Base-by-base conservation (phyloP, 1,284 basidiomycete species). In the Amylostereum areolatum region DNA sequence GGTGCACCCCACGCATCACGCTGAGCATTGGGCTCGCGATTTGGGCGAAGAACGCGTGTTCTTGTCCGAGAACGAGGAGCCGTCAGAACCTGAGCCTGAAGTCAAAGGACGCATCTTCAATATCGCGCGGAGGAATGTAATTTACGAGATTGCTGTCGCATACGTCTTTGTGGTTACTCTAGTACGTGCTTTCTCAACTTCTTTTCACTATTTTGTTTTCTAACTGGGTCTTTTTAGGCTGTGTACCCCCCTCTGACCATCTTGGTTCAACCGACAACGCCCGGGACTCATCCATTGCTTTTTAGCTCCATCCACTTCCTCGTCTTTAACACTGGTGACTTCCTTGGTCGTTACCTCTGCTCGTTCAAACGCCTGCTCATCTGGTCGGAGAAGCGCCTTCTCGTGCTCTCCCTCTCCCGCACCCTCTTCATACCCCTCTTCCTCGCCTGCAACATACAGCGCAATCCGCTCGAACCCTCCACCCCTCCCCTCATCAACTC, bases 201-300 rank as follows among this genome's bases (percentile, higher is more conserved):
- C 39, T 30, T 30, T 43, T 18, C 12, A 27, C 45, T 24, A 9
- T 4, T 31, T 29, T 33, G 29, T 25, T 37, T 49, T 43, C 43
- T 52, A 11, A 46, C 4, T 33, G 25, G 3, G 27, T 27, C 43
- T 43, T 35, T 52, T 3, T 53, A 94, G 92, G 77, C 90, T 31
- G 83, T 94, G 39, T 94, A 83, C 66, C 92, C 92, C 3, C 80
- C 91, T 0, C 85, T 93, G 50, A 93, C 92, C 3, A 80, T 83
- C 3, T 85, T 85, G 0, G 80, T 95, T 45, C 64, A 66, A 33
- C 78, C 92, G 1, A 80, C 80, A 2, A 81, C 81, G 53, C 75
- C 80, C 12, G 55, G 57, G 37, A 75, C 72, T 9, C 80, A 81
- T 56, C 80, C 81, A 0, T 69, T 88, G 18, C 65, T 90, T 24